These are phyloP conservation scores for Saccharomycopsis schoenii DNA, from an alignment of 805 yeast genomes.

Conservation along the genomic window DNA sequence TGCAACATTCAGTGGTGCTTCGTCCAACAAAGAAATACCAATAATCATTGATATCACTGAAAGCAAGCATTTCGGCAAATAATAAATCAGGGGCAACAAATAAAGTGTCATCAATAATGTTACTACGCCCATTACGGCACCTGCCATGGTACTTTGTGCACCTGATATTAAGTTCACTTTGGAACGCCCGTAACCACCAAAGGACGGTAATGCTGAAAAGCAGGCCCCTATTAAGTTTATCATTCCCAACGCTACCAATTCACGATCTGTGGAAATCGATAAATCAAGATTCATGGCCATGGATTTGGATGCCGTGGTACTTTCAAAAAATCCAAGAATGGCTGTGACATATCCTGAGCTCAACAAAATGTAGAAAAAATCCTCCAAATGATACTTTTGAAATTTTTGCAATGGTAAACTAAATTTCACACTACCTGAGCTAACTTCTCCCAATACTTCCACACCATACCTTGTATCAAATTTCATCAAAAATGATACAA, in stretches of 20 bases:
- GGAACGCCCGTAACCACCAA: slow-evolving; percentile 94
- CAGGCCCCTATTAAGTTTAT: slow-evolving; percentile 55
- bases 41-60: slow-evolving; percentile 74
- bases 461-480: slow-evolving; percentile 48
- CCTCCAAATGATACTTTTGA: slow-evolving; percentile 20
- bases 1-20: slow-evolving; percentile 66
- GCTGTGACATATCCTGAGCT: slow-evolving; percentile 72
- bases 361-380: slow-evolving; percentile 44
- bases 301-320: slow-evolving; percentile 86
- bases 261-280: slow-evolving; percentile 79
- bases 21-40: slow-evolving; percentile 62
- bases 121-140: slow-evolving; percentile 68
- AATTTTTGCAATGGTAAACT: slow-evolving; percentile 47
- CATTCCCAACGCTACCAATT: slow-evolving; percentile 78
- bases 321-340: slow-evolving; percentile 82
- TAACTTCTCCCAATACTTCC: slow-evolving; percentile 59
- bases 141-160: slow-evolving; percentile 78
- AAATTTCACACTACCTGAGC: slow-evolving; percentile 39
- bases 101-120: slow-evolving; percentile 57
- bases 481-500: slow-evolving; percentile 36
- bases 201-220: slow-evolving; percentile 66
- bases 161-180: slow-evolving; percentile 83
- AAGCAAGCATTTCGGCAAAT: slow-evolving; percentile 68
- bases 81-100: slow-evolving; percentile 54
- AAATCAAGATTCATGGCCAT: slow-evolving; percentile 63